phyloP scores from a whole-genome alignment of 352 stramenopile genomes.

The Pythium coloratum region DNA sequence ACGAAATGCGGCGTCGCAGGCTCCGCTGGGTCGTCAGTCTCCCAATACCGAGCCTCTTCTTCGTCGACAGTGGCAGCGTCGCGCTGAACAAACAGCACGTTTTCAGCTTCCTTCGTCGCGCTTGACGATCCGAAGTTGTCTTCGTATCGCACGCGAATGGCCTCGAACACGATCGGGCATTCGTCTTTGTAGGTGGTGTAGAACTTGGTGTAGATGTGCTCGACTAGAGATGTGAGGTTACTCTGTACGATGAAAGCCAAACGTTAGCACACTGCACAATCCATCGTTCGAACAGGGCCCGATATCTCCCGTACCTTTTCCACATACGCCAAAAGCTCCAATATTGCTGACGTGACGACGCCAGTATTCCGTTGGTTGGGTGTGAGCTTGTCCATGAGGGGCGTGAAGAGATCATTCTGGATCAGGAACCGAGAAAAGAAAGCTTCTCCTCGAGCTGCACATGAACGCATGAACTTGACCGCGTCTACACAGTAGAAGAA shows the following conservation, averaged over 20 bases:
- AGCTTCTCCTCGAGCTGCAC: constrained; percentile 66
- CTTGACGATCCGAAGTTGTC: constrained; percentile 40
- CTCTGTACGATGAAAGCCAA: constrained; percentile 30
- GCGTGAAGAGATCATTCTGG: constrained; percentile 70
- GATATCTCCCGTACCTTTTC: constrained; percentile 49
- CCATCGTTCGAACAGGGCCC: background rate
- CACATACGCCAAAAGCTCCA: constrained; percentile 75
- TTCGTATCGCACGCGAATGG: constrained; percentile 58
- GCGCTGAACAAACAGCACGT: constrained; percentile 53
- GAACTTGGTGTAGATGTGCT: constrained; percentile 82
- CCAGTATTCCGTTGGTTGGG: constrained; percentile 50
- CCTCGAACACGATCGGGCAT: constrained; percentile 73
- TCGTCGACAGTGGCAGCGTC: constrained; percentile 51
- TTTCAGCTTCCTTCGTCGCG: constrained; percentile 29
- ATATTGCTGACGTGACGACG: constrained; percentile 68
- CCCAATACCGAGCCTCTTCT: constrained; percentile 80
- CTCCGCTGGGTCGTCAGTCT: constrained; percentile 58
- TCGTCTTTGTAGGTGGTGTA: constrained; percentile 70
- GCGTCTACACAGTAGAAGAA: constrained; percentile 39
- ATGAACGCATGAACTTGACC: constrained; percentile 78
- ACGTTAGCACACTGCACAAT: constrained; percentile 5
- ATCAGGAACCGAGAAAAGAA: constrained; percentile 85
- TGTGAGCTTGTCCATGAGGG: constrained; percentile 53
- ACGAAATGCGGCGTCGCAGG: constrained; percentile 34
- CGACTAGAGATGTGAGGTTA: constrained; percentile 67